Percentiles rank a stretch among this genome's conserved stretches.
Conservation (phyloP, 2,329 filamentous ascomycete species). For the Fusarium sp. region DNA sequence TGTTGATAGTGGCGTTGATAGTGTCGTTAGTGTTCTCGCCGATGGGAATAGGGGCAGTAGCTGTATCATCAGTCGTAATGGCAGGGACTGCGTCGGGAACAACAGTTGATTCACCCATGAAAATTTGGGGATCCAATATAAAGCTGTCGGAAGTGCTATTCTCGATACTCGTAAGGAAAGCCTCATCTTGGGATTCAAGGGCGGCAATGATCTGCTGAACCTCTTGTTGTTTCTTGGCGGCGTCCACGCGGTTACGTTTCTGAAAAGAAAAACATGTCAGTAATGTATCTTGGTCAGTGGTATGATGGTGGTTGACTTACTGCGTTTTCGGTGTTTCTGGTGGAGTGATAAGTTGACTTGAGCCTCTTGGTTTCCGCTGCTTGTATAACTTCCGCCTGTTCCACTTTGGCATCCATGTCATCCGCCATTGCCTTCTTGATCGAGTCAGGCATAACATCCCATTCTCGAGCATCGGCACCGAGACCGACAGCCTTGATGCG, state of each 20-base stretch:
- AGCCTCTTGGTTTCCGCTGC: neutral
- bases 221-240: neutral
- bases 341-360: neutral
- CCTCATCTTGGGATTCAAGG: conserved; percentile 19
- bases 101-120: neutral
- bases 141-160: neutral
- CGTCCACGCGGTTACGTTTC: neutral
- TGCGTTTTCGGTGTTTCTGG: neutral
- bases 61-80: neutral
- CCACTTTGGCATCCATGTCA: conserved; percentile 22
- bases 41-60: neutral
- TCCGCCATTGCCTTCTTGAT: conserved; percentile 38
- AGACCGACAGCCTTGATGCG: conserved; percentile 42
- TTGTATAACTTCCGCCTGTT: neutral
- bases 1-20: neutral
- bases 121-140: neutral
- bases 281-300: neutral
- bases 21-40: neutral
- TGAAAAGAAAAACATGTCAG: conserved; percentile 1
- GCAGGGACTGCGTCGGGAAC: neutral
- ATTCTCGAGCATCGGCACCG: conserved; percentile 39
- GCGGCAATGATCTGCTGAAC: neutral
- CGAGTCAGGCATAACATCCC: conserved; percentile 21
- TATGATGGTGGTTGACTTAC: conserved; percentile 5
- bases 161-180: neutral